These are phyloP conservation scores for Nicotiana otophora DNA, from an alignment of 257 asterid genomes.

Conservation along the genomic window DNA sequence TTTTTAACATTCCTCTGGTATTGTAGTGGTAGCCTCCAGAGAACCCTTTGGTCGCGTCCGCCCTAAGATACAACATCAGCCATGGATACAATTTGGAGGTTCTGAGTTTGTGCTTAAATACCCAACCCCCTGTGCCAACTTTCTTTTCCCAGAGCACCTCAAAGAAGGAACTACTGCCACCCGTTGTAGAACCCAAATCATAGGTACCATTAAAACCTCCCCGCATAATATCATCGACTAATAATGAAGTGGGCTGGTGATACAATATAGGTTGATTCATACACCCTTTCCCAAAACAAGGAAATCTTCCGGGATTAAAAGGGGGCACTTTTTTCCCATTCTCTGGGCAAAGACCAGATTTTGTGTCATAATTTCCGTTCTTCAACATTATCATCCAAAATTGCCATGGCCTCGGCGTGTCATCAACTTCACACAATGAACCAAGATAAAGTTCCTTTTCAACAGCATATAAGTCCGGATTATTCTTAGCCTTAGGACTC, in stretches of 20 bases:
- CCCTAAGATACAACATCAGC: slow-evolving; percentile 72
- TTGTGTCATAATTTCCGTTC: slow-evolving; percentile 59
- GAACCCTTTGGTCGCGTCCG: slow-evolving; percentile 64
- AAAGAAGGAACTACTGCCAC: slow-evolving; percentile 25
- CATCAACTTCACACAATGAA: slow-evolving; percentile 48
- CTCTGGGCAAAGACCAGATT: slow-evolving; percentile 50
- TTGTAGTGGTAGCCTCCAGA: slow-evolving; percentile 77
- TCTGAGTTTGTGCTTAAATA: slow-evolving; percentile 46
- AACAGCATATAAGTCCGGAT: slow-evolving; percentile 55
- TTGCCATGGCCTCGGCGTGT: slow-evolving; percentile 58
- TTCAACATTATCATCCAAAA: slow-evolving; percentile 77
- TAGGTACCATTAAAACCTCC: slow-evolving; percentile 62
- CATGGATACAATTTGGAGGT: slow-evolving; percentile 62
- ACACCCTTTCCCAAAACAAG: slow-evolving; percentile 62
- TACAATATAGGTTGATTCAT: slow-evolving; percentile 53
- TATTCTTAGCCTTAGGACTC: slow-evolving; percentile 24
- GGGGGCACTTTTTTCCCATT: slow-evolving; percentile 52
- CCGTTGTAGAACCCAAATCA: slow-evolving; percentile 17
- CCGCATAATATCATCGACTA: slow-evolving; percentile 23
- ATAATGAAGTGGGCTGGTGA: slow-evolving; percentile 37
- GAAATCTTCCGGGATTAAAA: slow-evolving; percentile 49
- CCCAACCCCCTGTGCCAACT: slow-evolving; percentile 58
- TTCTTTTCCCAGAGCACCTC: slow-evolving; percentile 66
- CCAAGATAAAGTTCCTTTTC: slow-evolving; percentile 67
- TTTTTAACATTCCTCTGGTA: slow-evolving; percentile 52